Evolutionary conservation across 2,329 filamentous ascomycete species (phyloP).

Genomic region (Botrytis medusae): DNA sequence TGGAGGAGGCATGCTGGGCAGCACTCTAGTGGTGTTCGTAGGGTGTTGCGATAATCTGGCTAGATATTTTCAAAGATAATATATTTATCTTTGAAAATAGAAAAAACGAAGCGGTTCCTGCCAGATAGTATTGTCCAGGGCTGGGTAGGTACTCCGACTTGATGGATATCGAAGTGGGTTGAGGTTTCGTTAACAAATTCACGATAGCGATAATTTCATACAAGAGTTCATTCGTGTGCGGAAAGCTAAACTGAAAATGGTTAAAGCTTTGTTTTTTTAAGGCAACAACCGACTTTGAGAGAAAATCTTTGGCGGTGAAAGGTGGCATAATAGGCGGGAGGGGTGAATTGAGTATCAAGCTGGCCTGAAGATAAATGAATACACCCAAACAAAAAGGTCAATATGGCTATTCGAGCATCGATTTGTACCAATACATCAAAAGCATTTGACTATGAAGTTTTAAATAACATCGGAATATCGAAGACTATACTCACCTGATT

Average conservation of each 20-base stretch:
- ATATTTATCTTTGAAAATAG: conserved; percentile 15
- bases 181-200: conserved; percentile 6
- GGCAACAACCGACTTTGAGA: not conserved
- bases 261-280: conserved; percentile 3
- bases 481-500: not conserved
- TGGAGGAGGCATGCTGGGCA: conserved; percentile 66
- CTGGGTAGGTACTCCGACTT: conserved; percentile 9
- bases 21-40: conserved; percentile 23
- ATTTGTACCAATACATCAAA: not conserved
- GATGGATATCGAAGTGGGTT: conserved; percentile 19
- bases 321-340: not conserved
- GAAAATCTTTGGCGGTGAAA: not conserved
- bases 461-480: not conserved
- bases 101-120: not conserved
- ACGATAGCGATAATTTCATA: conserved; percentile 17
- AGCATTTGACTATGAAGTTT: not conserved
- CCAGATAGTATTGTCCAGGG: conserved; percentile 4
- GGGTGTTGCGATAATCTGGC: not conserved
- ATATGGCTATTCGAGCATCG: not conserved
- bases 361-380: not conserved
- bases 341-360: not conserved
- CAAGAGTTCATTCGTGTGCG: conserved; percentile 20
- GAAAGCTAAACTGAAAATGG: conserved; percentile 9
- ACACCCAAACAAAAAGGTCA: not conserved
- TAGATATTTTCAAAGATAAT: conserved; percentile 16